Evolutionary conservation across 352 stramenopile species (phyloP).

Genomic region (Globisporangium lucens): DNA sequence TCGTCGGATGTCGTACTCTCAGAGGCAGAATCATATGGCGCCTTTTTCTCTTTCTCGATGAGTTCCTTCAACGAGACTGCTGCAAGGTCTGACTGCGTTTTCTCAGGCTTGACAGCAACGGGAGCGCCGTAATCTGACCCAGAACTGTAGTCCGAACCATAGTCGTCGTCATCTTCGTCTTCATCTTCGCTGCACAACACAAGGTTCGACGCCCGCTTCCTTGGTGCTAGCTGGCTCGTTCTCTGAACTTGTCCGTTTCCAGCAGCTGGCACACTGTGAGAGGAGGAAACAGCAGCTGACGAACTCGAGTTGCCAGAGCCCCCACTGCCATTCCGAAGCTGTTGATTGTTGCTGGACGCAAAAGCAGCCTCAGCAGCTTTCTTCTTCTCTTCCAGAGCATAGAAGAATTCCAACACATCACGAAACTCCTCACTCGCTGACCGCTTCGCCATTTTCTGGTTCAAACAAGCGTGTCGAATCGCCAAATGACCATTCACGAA

Average conservation of each 20-base stretch:
- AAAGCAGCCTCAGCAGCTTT: background rate
- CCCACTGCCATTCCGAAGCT: background rate
- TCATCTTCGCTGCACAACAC: slow-evolving; percentile 64
- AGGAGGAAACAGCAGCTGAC: background rate
- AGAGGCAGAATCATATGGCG: slow-evolving; percentile 45
- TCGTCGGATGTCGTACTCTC: slow-evolving; percentile 46
- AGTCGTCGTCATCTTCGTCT: slow-evolving; percentile 56
- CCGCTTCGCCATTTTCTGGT: slow-evolving; percentile 69
- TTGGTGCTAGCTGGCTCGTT: background rate
- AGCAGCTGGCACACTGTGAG: background rate
- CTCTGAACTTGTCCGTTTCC: slow-evolving; percentile 3
- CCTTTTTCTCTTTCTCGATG: slow-evolving; percentile 33
- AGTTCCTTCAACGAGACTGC: slow-evolving; percentile 7
- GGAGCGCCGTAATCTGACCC: slow-evolving; percentile 34
- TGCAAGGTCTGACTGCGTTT: background rate
- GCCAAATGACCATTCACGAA: slow-evolving; percentile 36
- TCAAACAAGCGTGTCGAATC: slow-evolving; percentile 59
- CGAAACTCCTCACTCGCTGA: slow-evolving; percentile 70
- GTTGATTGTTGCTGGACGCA: background rate
- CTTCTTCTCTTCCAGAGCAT: slow-evolving; percentile 7
- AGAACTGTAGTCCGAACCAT: slow-evolving; percentile 31
- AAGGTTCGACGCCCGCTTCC: slow-evolving; percentile 31
- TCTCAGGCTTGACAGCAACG: slow-evolving; percentile 25
- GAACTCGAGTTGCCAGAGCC: background rate
- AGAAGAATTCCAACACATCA: slow-evolving; percentile 52